A percentile compares a stretch with the other conserved stretches of the same genome.
Conservation (phyloP, 352 stramenopile species). For the Phytophthora fragariae region DNA sequence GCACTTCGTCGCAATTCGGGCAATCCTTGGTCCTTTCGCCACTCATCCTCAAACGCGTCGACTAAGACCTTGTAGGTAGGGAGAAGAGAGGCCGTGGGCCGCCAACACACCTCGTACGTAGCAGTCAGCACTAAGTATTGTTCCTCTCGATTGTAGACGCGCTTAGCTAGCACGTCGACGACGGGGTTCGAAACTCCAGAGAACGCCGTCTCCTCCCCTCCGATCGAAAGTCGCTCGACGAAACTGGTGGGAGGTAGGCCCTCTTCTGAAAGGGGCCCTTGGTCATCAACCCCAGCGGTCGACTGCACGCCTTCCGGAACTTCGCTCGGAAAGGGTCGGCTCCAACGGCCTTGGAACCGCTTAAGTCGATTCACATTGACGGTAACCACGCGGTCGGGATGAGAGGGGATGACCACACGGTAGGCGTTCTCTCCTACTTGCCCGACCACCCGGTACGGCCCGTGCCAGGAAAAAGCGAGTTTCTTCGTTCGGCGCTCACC, state of each 20-base stretch:
- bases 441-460: background rate
- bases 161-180: too few species aligned
- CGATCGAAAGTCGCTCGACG: background rate
- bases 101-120: slow-evolving; percentile 3
- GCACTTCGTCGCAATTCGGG: background rate
- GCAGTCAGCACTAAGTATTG: background rate
- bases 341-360: background rate
- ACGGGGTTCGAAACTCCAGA: too few species aligned
- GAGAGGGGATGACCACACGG: background rate
- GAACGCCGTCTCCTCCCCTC: background rate
- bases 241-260: background rate
- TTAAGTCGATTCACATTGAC: slow-evolving; percentile 9
- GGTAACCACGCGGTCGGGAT: background rate
- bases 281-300: background rate
- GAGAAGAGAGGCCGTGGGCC: background rate
- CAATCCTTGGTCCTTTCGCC: background rate
- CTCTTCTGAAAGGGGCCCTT: background rate
- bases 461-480: slow-evolving; percentile 15
- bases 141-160: too few species aligned
- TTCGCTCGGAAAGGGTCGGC: background rate
- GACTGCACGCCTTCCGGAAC: background rate
- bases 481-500: slow-evolving; percentile 8
- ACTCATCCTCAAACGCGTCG: background rate
- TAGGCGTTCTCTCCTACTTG: background rate
- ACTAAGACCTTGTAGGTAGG: background rate